These are phyloP conservation scores for Cercophora scortea DNA, from an alignment of 495 filamentous ascomycete genomes.

Conservation along the genomic window DNA sequence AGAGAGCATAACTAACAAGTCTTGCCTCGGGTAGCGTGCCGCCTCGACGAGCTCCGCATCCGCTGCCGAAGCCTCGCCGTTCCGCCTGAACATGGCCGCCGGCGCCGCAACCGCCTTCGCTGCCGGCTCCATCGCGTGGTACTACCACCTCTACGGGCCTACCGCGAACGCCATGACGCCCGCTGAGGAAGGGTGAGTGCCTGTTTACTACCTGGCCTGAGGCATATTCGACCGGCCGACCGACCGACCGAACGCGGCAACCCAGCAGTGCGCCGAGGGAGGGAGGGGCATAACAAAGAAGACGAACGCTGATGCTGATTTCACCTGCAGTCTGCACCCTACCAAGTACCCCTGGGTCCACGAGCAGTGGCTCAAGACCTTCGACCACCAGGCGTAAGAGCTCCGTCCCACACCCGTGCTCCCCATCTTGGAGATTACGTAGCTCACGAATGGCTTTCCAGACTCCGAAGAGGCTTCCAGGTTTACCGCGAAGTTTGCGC, in stretches of 20 bases:
- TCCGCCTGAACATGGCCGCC: constrained; percentile 70
- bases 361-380: constrained; percentile 80
- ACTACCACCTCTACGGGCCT: constrained; percentile 89
- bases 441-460: constrained; percentile 25
- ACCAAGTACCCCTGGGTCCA: constrained; percentile 96
- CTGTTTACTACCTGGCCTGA: constrained; percentile 13
- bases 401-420: neutral
- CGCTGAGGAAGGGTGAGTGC: constrained; percentile 91
- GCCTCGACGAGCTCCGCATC: constrained; percentile 51
- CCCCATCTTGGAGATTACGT: neutral
- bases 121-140: constrained; percentile 84
- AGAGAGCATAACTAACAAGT: constrained; percentile 17
- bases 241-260: neutral
- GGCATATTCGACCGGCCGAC: constrained; percentile 20
- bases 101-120: constrained; percentile 76
- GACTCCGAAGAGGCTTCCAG: constrained; percentile 98
- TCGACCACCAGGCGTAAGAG: constrained; percentile 90
- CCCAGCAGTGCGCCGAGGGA: no score
- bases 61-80: constrained; percentile 47
- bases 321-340: constrained; percentile 68
- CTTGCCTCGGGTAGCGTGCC: constrained; percentile 46
- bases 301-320: constrained; percentile 10
- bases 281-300: no score
- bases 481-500: constrained; percentile 99
- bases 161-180: constrained; percentile 83